These are phyloP conservation scores for Lippia alba DNA, from an alignment of 305 asterid species.

Conservation along the genomic window DNA sequence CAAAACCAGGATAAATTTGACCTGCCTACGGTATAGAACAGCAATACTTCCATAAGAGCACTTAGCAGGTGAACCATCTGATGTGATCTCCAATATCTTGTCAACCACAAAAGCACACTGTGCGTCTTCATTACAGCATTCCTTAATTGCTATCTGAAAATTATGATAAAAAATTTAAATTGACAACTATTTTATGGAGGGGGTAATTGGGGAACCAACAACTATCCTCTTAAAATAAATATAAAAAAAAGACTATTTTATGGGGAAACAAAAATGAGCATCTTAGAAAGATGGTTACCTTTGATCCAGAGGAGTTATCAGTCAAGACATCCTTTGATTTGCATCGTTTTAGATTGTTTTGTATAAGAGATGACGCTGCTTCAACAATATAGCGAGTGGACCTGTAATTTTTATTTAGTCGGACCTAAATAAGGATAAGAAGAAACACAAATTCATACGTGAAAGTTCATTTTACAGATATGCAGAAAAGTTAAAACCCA, in stretches of 20 bases:
- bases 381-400: constrained; percentile 94
- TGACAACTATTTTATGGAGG: constrained; percentile 9
- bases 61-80: constrained; percentile 67
- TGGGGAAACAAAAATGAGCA: constrained; percentile 25
- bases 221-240: no score
- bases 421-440: constrained; percentile 63
- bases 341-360: constrained; percentile 75
- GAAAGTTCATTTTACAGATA: constrained; percentile 30
- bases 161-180: constrained; percentile 30
- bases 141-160: constrained; percentile 80
- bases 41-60: constrained; percentile 75
- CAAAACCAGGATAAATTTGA: constrained; percentile 44
- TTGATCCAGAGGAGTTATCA: constrained; percentile 85
- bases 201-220: no score
- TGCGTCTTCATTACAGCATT: constrained; percentile 90
- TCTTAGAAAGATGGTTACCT: constrained; percentile 56
- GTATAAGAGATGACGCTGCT: constrained; percentile 90
- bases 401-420: constrained; percentile 84
- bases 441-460: constrained; percentile 20
- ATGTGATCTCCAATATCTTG: constrained; percentile 79
- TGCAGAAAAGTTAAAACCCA: constrained; percentile 12
- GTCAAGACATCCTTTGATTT: constrained; percentile 73
- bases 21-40: constrained; percentile 98
- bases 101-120: constrained; percentile 96
- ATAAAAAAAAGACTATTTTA: not conserved